These are phyloP conservation scores for Dillenia turbinata DNA, from an alignment of 164 flowering plant genomes.

Conservation along the genomic window DNA sequence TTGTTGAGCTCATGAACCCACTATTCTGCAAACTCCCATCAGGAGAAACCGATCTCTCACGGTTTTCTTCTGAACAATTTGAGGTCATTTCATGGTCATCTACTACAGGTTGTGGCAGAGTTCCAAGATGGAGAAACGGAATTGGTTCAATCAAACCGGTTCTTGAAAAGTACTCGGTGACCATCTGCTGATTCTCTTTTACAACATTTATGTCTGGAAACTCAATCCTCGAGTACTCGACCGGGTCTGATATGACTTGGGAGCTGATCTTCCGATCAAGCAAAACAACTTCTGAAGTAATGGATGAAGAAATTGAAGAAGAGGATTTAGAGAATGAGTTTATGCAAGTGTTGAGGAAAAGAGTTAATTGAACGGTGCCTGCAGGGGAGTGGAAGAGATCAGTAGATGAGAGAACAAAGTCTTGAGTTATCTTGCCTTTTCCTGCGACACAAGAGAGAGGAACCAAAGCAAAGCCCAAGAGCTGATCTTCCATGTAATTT, in stretches of 20 bases:
- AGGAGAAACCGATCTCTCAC: conserved; percentile 37
- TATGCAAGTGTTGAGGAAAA: conserved; percentile 35
- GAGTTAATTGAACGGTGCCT: conserved; percentile 59
- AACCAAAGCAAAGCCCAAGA: conserved; percentile 79
- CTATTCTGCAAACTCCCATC: conserved; percentile 47
- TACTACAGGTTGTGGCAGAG: conserved; percentile 26
- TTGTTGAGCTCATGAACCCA: conserved; percentile 51
- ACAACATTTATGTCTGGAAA: conserved; percentile 70
- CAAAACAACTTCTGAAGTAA: conserved; percentile 63
- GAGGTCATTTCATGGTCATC: conserved; percentile 60
- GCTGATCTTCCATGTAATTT: conserved; percentile 80
- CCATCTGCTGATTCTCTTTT: conserved; percentile 73
- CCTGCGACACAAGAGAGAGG: conserved; percentile 55
- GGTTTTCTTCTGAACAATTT: conserved; percentile 38
- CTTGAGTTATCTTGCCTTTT: conserved; percentile 56
- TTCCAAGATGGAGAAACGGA: conserved; percentile 66
- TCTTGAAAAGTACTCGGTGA: conserved; percentile 57
- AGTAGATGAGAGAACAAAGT: conserved; percentile 77
- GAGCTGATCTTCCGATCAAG: conserved; percentile 38
- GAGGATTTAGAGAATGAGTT: conserved; percentile 17
- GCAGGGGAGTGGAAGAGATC: conserved; percentile 92
- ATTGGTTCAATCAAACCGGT: conserved; percentile 24
- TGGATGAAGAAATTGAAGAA: conserved; percentile 32
- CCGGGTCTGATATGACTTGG: conserved; percentile 33
- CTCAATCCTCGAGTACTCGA: conserved; percentile 68